Percentiles rank a stretch among this genome's conserved stretches.
Conservation (phyloP, 768 basidiomycete species). For the Obba rivulosa region DNA sequence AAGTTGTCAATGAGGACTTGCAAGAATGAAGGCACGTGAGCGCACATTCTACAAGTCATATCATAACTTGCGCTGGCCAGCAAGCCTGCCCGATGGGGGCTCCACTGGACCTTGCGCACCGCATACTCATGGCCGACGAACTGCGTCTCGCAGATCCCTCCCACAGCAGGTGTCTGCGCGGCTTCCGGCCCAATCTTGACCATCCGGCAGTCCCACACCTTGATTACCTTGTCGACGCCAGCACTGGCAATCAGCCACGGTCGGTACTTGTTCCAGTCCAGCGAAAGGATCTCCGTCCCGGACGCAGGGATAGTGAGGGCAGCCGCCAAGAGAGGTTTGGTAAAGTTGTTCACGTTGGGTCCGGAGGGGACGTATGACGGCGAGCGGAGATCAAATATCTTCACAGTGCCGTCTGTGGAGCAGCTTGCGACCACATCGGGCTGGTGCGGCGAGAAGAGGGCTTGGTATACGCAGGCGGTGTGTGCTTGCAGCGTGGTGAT, state of each 20-base stretch:
- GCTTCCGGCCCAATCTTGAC: conserved; percentile 47
- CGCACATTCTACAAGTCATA: conserved; percentile 92
- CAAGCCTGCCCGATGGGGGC: conserved; percentile 68
- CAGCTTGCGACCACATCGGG: conserved; percentile 78
- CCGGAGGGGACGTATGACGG: conserved; percentile 48
- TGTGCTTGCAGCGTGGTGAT: conserved; percentile 81
- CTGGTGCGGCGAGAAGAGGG: conserved; percentile 89
- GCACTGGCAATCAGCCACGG: conserved; percentile 72
- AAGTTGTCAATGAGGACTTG: neutral
- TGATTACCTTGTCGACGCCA: conserved; percentile 71
- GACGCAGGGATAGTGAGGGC: conserved; percentile 77
- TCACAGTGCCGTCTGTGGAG: conserved; percentile 81
- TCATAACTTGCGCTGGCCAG: conserved; percentile 82
- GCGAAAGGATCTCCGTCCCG: conserved; percentile 67
- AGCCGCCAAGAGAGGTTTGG: conserved; percentile 62
- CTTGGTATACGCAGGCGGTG: conserved; percentile 80
- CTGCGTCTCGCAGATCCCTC: conserved; percentile 65
- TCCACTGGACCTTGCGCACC: conserved; percentile 85
- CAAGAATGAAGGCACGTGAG: conserved; percentile 11
- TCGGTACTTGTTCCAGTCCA: conserved; percentile 94
- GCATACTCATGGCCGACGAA: conserved; percentile 88
- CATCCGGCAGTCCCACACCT: conserved; percentile 89
- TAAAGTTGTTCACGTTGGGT: conserved; percentile 50
- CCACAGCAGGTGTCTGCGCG: conserved; percentile 44
- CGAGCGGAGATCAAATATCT: conserved; percentile 73